These are phyloP conservation scores for Plantago major DNA, from an alignment of 257 asterid species.

Conservation along the genomic window DNA sequence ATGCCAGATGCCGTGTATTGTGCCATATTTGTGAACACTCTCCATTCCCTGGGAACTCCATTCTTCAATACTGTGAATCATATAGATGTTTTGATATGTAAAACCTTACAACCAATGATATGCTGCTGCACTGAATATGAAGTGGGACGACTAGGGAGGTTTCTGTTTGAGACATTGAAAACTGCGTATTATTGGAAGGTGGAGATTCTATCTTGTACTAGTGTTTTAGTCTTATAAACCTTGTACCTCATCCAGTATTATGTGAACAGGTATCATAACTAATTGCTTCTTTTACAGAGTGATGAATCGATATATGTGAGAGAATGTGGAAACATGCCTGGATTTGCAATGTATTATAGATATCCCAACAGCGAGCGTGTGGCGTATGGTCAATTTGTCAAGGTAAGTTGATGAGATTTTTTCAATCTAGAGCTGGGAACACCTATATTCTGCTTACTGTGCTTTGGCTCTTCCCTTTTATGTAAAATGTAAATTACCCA, in stretches of 20 bases:
- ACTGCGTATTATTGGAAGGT: constrained; percentile 99
- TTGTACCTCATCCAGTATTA: constrained; percentile 4
- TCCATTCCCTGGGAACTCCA: constrained; percentile 97
- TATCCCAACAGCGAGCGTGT: constrained; percentile 98
- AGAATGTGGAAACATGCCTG: constrained; percentile 99
- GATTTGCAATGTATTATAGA: constrained; percentile 96
- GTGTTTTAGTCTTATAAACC: constrained; percentile 1
- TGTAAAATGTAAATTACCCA: no score
- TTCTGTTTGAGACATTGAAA: constrained; percentile 85
- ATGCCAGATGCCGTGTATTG: constrained; percentile 99
- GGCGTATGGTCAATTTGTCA: constrained; percentile 85
- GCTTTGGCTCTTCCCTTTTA: no score
- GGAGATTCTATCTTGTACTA: constrained; percentile 7
- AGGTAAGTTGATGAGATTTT: constrained; percentile 47
- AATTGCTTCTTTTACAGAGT: constrained; percentile 43
- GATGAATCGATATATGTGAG: constrained; percentile 91
- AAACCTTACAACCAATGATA: constrained; percentile 98
- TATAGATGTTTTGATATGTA: constrained; percentile 94
- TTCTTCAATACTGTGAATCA: constrained; percentile 98
- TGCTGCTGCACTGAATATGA: constrained; percentile 99
- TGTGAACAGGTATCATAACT: background rate
- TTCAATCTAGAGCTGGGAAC: no score
- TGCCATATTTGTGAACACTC: constrained; percentile 90
- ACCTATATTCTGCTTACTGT: no score
- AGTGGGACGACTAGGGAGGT: constrained; percentile 94